Percentiles rank a stretch among this genome's conserved stretches.
These are phyloP conservation scores for Ilyonectria mors-panacis DNA, from an alignment of 2,329 filamentous ascomycete species.

Conservation along the genomic window DNA sequence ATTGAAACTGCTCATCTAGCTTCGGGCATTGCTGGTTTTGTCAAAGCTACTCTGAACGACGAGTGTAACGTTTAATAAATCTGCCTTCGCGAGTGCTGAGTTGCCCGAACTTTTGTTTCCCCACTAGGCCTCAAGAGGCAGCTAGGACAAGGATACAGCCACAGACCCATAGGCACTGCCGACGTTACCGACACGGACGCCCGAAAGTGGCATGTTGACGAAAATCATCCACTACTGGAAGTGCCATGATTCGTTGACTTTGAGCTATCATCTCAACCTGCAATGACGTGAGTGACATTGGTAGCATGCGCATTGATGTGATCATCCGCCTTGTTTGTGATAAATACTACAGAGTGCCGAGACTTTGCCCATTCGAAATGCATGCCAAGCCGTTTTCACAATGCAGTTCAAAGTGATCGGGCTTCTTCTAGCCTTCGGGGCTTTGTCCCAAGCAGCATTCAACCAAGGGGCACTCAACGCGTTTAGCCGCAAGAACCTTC, in stretches of 20 bases:
- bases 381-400: background rate
- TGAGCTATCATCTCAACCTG: constrained; percentile 19
- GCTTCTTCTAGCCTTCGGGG: constrained; percentile 39
- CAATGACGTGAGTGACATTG: constrained; percentile 17
- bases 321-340: background rate
- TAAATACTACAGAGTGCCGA: constrained; percentile 8
- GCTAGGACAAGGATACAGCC: constrained; percentile 9
- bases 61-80: constrained; percentile 1
- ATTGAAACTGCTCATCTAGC: background rate
- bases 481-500: constrained; percentile 34
- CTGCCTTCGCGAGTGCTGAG: background rate
- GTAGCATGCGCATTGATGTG: background rate
- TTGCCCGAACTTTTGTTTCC: constrained; percentile 25
- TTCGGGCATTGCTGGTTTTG: background rate
- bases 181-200: constrained; percentile 19
- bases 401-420: constrained; percentile 44
- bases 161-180: constrained; percentile 12
- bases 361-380: background rate
- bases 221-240: background rate
- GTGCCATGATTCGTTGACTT: constrained; percentile 11
- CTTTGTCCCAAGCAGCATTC: constrained; percentile 43
- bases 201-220: background rate
- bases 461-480: constrained; percentile 42
- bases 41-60: background rate
- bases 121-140: constrained; percentile 30